phyloP scores from a whole-genome alignment of 1,284 basidiomycete species.

The Polyporus tsugae region DNA sequence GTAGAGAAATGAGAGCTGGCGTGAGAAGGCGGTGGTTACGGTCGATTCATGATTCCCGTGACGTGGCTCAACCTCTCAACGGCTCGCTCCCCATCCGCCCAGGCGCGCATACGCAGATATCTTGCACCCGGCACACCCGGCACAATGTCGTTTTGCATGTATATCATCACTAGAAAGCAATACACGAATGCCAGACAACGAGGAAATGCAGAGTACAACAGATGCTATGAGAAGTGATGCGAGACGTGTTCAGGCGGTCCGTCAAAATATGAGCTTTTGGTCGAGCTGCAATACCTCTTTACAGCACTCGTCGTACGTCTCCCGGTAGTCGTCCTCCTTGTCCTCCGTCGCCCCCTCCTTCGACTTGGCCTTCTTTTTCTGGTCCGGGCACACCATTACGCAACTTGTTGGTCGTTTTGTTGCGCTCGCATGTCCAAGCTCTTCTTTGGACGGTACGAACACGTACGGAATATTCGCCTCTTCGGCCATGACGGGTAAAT shows the following conservation, averaged over 20 bases:
- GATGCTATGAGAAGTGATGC: conserved; percentile 21
- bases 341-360: conserved; percentile 70
- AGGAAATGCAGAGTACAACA: conserved; percentile 27
- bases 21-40: conserved; percentile 35
- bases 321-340: conserved; percentile 83
- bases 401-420: conserved; percentile 99
- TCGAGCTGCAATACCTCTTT: conserved; percentile 88
- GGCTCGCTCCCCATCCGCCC: conserved; percentile 21
- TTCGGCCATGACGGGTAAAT: conserved; percentile 94
- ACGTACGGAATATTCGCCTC: conserved; percentile 96
- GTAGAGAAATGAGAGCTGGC: conserved; percentile 17
- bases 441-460: conserved; percentile 89
- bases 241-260: conserved; percentile 14
- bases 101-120: conserved; percentile 8
- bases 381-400: conserved; percentile 90
- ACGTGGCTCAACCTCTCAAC: conserved; percentile 34
- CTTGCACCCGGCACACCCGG: conserved; percentile 18
- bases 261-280: conserved; percentile 70
- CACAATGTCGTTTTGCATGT: conserved; percentile 13
- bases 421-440: conserved; percentile 93
- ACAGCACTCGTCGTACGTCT: conserved; percentile 86
- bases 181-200: conserved; percentile 27
- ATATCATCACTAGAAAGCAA: conserved; percentile 21
- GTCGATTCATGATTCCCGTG: conserved; percentile 36
- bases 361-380: conserved; percentile 75